These are phyloP conservation scores for Neoboletus brunneissimus DNA, from an alignment of 768 basidiomycete genomes.

Conservation along the genomic window DNA sequence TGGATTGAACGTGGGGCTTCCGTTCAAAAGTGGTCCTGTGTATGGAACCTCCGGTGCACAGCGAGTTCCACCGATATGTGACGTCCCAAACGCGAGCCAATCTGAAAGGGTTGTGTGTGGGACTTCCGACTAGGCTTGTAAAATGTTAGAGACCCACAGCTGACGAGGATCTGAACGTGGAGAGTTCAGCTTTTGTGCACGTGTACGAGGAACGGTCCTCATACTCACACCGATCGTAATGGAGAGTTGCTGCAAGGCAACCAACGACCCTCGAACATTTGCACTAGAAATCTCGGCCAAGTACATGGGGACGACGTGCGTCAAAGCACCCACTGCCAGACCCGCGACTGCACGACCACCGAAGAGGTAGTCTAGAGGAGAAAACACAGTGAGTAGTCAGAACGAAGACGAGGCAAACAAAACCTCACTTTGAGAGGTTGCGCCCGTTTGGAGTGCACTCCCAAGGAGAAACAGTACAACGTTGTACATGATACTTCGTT, in stretches of 20 bases:
- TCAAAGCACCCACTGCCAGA: slow-evolving; percentile 19
- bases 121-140: background rate
- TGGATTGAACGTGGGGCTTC: slow-evolving; percentile 30
- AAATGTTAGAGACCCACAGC: slow-evolving; percentile 20
- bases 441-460: slow-evolving; percentile 32
- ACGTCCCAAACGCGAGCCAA: slow-evolving; percentile 34
- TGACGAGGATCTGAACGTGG: slow-evolving; percentile 27
- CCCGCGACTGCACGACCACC: slow-evolving; percentile 28
- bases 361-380: slow-evolving; percentile 24
- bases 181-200: background rate
- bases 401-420: background rate
- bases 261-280: slow-evolving; percentile 37
- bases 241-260: slow-evolving; percentile 35
- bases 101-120: slow-evolving; percentile 14
- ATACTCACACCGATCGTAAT: slow-evolving; percentile 35
- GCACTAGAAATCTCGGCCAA: slow-evolving; percentile 40
- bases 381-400: background rate
- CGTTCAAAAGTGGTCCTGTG: slow-evolving; percentile 30
- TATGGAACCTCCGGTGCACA: slow-evolving; percentile 30
- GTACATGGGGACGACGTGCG: slow-evolving; percentile 33
- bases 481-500: slow-evolving; percentile 26
- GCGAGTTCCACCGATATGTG: slow-evolving; percentile 33
- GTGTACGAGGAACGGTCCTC: background rate
- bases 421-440: slow-evolving; percentile 21
- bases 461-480: slow-evolving; percentile 31